Evolutionary conservation across 768 basidiomycete genomes (phyloP).

Genomic region (Ephemerocybe angulata): DNA sequence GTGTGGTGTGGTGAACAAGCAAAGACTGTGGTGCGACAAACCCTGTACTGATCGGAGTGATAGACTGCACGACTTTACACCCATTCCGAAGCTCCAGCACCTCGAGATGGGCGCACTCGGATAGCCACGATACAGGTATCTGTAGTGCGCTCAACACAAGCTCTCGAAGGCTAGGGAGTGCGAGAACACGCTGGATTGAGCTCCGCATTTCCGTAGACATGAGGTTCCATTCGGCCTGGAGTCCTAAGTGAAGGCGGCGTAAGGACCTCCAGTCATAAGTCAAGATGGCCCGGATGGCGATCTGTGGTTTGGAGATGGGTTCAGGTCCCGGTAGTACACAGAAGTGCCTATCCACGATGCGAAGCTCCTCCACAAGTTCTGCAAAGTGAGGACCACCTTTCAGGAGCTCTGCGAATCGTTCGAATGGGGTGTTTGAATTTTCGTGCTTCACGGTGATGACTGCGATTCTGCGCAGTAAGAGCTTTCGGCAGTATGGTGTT

Average conservation of each 20-base stretch:
- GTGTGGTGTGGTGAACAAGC: not conserved
- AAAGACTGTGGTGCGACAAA: not conserved
- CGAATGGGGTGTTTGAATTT: not conserved
- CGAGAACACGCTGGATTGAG: not conserved
- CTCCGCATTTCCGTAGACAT: not conserved
- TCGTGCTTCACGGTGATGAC: not conserved
- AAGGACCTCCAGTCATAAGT: not conserved
- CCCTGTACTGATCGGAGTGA: not conserved
- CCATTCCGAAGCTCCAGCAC: not conserved
- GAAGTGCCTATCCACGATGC: not conserved
- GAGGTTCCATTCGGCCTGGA: not conserved
- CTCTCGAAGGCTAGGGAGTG: not conserved
- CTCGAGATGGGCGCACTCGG: not conserved
- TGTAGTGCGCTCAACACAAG: not conserved
- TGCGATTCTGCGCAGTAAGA: not conserved
- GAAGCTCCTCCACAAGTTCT: not conserved
- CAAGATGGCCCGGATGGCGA: not conserved
- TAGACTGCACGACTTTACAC: not conserved
- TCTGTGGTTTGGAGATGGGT: not conserved
- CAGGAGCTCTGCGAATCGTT: not conserved
- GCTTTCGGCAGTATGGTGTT: not conserved
- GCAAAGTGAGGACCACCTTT: not conserved
- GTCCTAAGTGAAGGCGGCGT: not conserved
- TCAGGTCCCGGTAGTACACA: not conserved
- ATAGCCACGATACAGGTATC: not conserved